Evolutionary conservation across 2,329 filamentous ascomycete genomes (phyloP), one percentile per base, ranked within the genome.

Genomic region (Aspergillus uvarum): DNA sequence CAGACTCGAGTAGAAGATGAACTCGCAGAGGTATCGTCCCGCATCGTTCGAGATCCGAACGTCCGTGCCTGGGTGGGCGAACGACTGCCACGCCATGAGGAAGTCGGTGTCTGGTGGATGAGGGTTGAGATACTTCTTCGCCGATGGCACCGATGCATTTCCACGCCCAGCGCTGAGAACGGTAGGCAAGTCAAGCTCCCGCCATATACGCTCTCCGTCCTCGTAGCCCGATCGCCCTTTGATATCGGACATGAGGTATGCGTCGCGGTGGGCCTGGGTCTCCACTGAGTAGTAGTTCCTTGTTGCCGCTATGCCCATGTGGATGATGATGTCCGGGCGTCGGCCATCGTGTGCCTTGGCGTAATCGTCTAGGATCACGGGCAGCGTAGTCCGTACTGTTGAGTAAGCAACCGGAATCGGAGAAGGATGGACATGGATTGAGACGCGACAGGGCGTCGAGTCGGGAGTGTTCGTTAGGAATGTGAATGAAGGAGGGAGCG

Each of bases 251-350:
- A 88, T 82, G 19, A 78, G 76, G 75, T 96, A 96, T 4, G 88
- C 88, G 67, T 90, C 87, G 42, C 89, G 83, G 69, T 90, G 88
- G 0, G 84, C 91, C 38, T 84, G 80, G 11, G 84, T 82, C 78
- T 96, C 92, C 8, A 94, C 79, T 11, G 85, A 83, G 73, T 94
- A 96, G 67, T 85, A 86, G 67, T 74, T 82, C 66, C 77, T 85
- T 69, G 73, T 89, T 71, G 72, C 79, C 0, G 91, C 90, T 83
- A 96, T 92, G 63, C 92, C 92, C 54, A 96, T 89, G 74, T 96
- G 91, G 4, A 96, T 74, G 22, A 87, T 82, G 31, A 89, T 76
- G 73, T 96, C 89, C 56, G 87, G 82, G 52, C 79, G 72, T 64
- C 67, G 73, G 59, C 72, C 71, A 62, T 74, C 74, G 52, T 78